phyloP scores from a whole-genome alignment of 495 filamentous ascomycete species.

The Cetradonia linearis region DNA sequence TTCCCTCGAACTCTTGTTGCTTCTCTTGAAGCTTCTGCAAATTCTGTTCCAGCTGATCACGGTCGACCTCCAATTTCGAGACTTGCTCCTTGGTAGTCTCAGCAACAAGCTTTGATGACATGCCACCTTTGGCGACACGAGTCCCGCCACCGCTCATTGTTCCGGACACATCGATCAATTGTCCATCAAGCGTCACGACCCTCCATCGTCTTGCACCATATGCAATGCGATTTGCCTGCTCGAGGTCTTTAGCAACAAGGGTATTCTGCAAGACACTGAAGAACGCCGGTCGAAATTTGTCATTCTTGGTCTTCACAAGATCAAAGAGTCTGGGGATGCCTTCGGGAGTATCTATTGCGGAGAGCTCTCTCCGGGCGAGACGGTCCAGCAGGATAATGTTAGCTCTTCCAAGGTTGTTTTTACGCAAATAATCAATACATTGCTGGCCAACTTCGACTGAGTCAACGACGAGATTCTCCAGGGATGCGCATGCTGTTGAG shows the following conservation, averaged over 20 bases:
- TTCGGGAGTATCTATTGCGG: conserved; percentile 75
- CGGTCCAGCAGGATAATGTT: conserved; percentile 95
- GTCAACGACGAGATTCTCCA: conserved; percentile 94
- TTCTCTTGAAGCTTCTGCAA: conserved; percentile 73
- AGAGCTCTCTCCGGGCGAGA: conserved; percentile 63
- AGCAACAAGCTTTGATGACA: conserved; percentile 88
- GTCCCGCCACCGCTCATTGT: conserved; percentile 97
- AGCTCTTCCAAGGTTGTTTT: conserved; percentile 93
- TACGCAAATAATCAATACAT: conserved; percentile 92
- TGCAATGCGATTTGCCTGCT: conserved; percentile 90
- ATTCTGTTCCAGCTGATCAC: conserved; percentile 70
- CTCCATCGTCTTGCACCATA: conserved; percentile 89
- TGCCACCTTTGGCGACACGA: conserved; percentile 75
- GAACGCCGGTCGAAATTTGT: conserved; percentile 83
- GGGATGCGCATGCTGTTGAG: conserved; percentile 81
- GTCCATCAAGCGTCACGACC: conserved; percentile 89
- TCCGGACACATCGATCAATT: conserved; percentile 92
- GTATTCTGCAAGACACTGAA: conserved; percentile 90
- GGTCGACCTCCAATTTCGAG: conserved; percentile 70
- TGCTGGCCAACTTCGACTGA: conserved; percentile 91
- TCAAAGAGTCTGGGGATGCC: conserved; percentile 88
- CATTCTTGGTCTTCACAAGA: conserved; percentile 77
- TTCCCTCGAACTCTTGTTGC: conserved; percentile 63
- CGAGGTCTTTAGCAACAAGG: conserved; percentile 81
- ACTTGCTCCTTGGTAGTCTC: conserved; percentile 83